A percentile compares a stretch with the other conserved stretches of the same genome.
These are phyloP conservation scores for Pseudotsuga menziesii DNA, from an alignment of 75 land plant genomes.

Conservation along the genomic window DNA sequence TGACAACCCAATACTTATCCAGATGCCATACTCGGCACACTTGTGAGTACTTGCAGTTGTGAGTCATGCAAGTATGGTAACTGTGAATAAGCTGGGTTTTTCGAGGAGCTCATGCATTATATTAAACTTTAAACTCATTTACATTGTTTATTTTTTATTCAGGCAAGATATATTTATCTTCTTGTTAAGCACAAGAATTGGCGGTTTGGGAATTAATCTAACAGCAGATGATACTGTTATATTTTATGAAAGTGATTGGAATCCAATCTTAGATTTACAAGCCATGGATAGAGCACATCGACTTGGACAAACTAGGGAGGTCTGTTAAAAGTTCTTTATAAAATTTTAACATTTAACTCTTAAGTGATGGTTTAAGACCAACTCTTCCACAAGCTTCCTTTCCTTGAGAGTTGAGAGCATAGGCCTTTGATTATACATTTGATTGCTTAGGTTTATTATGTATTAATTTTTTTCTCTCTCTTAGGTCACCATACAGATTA, in stretches of 20 bases:
- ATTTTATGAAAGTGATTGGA: slow-evolving; percentile 99
- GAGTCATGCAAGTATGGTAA: too few species aligned
- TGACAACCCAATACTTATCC: too few species aligned
- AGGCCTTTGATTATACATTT: too few species aligned
- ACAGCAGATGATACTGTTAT: slow-evolving; percentile 99
- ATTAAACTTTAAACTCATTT: not conserved
- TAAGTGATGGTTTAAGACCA: too few species aligned
- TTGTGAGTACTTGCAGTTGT: too few species aligned
- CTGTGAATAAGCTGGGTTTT: too few species aligned
- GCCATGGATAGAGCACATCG: slow-evolving; percentile 99
- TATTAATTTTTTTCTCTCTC: not conserved
- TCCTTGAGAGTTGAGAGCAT: too few species aligned
- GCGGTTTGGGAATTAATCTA: slow-evolving; percentile 93
- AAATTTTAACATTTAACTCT: too few species aligned
- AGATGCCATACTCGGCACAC: too few species aligned
- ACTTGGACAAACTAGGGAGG: slow-evolving; percentile 95
- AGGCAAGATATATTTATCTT: slow-evolving; percentile 95
- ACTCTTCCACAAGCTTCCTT: too few species aligned
- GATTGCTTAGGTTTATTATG: too few species aligned
- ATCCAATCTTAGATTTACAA: slow-evolving; percentile 91
- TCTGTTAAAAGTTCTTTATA: slow-evolving; percentile 5
- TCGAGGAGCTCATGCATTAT: too few species aligned
- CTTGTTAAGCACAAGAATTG: slow-evolving; percentile 91
- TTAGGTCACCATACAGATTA: slow-evolving; percentile 83
- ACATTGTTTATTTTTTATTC: slow-evolving; percentile 14